Evolutionary conservation across 148 eudicot genomes (phyloP).

Genomic region (Nepenthes mirabilis): DNA sequence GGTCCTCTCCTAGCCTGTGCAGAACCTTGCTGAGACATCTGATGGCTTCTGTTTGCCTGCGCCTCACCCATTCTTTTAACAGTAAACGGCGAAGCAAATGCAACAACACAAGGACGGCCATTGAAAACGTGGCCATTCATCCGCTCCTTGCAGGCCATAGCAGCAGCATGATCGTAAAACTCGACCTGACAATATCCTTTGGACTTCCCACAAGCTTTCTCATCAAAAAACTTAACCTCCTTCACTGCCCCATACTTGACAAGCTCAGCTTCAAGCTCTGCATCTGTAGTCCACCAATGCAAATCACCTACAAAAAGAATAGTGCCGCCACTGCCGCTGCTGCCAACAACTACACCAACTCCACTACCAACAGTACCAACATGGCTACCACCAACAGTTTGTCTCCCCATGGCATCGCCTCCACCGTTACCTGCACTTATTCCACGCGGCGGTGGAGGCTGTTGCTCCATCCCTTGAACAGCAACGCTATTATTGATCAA

Average conservation of each 20-base stretch:
- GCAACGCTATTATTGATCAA: constrained; percentile 12
- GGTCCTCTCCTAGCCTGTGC: constrained; percentile 39
- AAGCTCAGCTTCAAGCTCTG: constrained; percentile 59
- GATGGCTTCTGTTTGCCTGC: constrained; percentile 46
- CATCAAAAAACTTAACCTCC: constrained; percentile 82
- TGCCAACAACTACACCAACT: constrained; percentile 14
- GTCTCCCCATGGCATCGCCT: constrained; percentile 29
- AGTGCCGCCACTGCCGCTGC: constrained; percentile 37
- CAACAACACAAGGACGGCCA: constrained; percentile 79
- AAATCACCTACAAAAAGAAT: constrained; percentile 80
- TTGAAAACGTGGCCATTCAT: constrained; percentile 78
- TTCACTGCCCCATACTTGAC: constrained; percentile 72
- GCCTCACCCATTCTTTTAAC: constrained; percentile 70
- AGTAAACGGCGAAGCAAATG: constrained; percentile 63
- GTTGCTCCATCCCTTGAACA: constrained; percentile 20
- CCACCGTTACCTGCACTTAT: constrained; percentile 26
- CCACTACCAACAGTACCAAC: constrained; percentile 16
- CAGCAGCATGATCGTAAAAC: constrained; percentile 55
- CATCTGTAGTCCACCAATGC: constrained; percentile 99
- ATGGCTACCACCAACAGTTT: constrained; percentile 7
- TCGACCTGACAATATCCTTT: constrained; percentile 87
- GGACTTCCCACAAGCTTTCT: constrained; percentile 76
- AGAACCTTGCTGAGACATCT: constrained; percentile 20
- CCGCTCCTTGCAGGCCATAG: constrained; percentile 72
- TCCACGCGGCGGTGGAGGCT: constrained; percentile 13